A percentile compares a stretch with the other conserved stretches of the same genome.
Conservation (phyloP, 768 basidiomycete species). For the Lanmaoa pseudosensibilis region DNA sequence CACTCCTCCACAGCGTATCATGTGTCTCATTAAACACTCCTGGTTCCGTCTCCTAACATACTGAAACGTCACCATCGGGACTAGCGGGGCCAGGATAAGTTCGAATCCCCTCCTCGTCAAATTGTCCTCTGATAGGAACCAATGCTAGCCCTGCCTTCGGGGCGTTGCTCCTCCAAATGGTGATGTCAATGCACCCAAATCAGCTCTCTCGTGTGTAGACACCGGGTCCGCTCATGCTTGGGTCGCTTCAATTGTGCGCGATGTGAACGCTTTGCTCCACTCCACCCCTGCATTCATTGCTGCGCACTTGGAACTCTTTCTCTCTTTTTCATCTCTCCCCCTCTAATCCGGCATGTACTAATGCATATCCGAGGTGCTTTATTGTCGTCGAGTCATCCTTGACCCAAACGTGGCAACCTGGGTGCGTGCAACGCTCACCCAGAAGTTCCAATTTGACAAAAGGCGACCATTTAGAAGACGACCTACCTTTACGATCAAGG, state of each 20-base stretch:
- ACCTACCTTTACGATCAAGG: constrained; percentile 27
- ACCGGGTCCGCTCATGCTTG: background rate
- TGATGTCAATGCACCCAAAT: constrained; percentile 11
- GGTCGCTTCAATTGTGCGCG: background rate
- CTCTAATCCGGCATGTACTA: constrained; percentile 5
- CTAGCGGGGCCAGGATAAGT: background rate
- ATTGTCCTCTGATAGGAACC: background rate
- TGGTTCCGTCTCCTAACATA: background rate
- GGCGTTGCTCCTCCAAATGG: background rate
- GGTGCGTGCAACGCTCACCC: constrained; percentile 4
- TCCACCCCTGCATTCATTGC: constrained; percentile 8
- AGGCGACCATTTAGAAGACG: constrained; percentile 22
- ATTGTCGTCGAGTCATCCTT: constrained; percentile 8
- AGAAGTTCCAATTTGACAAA: constrained; percentile 23
- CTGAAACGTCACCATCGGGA: background rate
- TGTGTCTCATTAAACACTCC: background rate
- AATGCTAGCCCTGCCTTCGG: constrained; percentile 1
- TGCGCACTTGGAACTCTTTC: background rate
- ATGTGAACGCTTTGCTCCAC: constrained; percentile 8
- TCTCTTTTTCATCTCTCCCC: background rate
- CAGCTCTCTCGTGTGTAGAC: background rate
- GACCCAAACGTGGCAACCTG: constrained; percentile 10
- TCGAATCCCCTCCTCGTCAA: background rate
- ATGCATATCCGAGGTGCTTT: constrained; percentile 19
- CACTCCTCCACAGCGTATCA: background rate